phyloP scores from a whole-genome alignment of 2,329 filamentous ascomycete species.

The Botrytis fabae region DNA sequence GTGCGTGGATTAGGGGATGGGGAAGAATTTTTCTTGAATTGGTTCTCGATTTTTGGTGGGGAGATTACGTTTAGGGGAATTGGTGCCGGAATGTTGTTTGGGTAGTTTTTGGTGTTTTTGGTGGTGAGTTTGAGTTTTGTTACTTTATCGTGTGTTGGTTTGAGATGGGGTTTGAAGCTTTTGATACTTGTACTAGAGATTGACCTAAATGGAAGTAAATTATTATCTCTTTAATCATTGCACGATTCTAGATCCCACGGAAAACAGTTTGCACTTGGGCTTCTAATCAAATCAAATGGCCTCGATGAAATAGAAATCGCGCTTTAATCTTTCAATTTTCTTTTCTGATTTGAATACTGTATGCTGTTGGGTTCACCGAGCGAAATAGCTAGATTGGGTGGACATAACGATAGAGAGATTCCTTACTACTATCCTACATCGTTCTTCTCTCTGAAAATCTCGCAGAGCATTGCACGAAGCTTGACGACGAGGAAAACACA shows the following conservation, averaged over 20 bases:
- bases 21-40: no score
- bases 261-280: rapidly evolving
- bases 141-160: background rate
- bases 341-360: background rate
- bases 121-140: background rate
- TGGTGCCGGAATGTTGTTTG: background rate
- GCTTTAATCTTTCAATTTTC: background rate
- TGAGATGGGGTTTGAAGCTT: background rate
- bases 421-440: background rate
- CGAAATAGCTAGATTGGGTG: no score
- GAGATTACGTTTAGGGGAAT: background rate
- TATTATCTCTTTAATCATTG: background rate
- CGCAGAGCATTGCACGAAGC: background rate
- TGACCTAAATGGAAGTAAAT: background rate
- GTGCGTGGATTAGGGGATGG: background rate
- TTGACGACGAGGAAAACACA: background rate
- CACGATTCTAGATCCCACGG: rapidly evolving
- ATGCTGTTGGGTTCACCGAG: background rate
- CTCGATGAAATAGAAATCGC: background rate
- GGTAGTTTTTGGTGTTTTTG: background rate
- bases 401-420: background rate
- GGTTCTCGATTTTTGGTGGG: no score
- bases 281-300: no score
- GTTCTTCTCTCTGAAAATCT: background rate
- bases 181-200: rapidly evolving